Evolutionary conservation across 257 asterid genomes (phyloP), one percentile per base, ranked within the genome.

Genomic region (Ilex asprella): DNA sequence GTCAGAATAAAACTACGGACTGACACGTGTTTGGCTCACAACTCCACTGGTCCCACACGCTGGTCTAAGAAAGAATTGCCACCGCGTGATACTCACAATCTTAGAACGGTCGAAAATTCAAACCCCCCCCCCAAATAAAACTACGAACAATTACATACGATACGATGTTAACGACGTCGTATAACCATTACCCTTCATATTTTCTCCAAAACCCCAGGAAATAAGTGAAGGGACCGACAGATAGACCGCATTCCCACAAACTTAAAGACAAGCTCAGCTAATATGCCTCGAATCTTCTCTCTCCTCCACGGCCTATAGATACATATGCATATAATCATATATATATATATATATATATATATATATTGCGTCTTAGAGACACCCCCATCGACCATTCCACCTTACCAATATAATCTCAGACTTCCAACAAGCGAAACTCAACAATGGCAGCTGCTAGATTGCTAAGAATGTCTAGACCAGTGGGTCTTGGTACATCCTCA

Each of bases 251-350:
- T 21, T 21, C 27, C 27, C 50, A 65, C 49, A 10, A 50, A 55
- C 12, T 4, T 35, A 35, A 35, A 16, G 80, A 78, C 82, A 79
- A 73, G 8, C 12, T 31, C 65, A 55, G 32, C 73, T 60, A 66
- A 46, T 70, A 85, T 88, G 39, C 92, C 74, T 30, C 73, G 90
- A 86, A 86, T 75, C 93, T 88, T 88, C 89, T 53, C 2, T 62
- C 2, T 43, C 52, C 8, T 35, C 41, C 5, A 4, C 41, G 0
- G 41, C 41, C 41, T 3, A 35, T 3, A 35, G 0, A 35, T 35
- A 3, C 41, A 3, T 35, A 3, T 35, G 41, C 41, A 4, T 35
- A 35, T 3, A 3, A 3, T 35, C 5, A 35, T 35, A 35, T 35
- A 35, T 46, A 11, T 46, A 46, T 46, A 46, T 46, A 46, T 13